Conservation (phyloP, 345 rosid genomes). For the Alliaria petiolata region DNA sequence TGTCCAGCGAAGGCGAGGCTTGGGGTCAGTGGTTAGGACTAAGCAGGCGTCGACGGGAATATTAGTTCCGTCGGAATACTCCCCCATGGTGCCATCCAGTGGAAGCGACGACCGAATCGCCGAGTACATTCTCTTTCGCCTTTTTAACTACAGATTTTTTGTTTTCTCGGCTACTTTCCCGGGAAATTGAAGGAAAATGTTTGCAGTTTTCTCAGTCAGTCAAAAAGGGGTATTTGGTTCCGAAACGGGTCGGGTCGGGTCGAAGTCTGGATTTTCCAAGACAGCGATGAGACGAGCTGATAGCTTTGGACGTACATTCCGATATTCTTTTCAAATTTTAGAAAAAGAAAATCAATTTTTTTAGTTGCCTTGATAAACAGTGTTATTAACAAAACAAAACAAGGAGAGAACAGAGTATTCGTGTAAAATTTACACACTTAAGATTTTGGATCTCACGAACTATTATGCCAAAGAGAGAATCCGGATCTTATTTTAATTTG, state of each 20-base stretch:
- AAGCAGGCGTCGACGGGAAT: constrained; percentile 70
- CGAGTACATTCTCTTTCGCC: constrained; percentile 42
- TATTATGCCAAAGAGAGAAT: no score
- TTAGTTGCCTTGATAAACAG: no score
- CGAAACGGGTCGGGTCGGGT: neutral
- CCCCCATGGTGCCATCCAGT: constrained; percentile 46
- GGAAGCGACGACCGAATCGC: constrained; percentile 75
- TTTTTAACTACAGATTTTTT: neutral
- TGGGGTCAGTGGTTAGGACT: constrained; percentile 89
- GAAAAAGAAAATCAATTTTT: no score
- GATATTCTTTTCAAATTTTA: no score
- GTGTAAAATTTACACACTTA: no score
- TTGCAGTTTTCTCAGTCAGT: neutral
- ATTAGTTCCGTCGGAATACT: constrained; percentile 58
- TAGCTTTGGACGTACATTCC: no score
- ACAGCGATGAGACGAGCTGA: neutral
- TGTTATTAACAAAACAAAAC: no score
- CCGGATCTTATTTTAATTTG: no score
- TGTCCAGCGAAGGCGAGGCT: constrained; percentile 98
- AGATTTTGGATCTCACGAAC: no score
- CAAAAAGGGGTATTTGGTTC: neutral
- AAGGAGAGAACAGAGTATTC: no score
- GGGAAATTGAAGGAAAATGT: constrained; percentile 20
- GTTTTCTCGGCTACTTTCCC: constrained; percentile 9
- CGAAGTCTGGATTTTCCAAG: neutral